Conservation (phyloP, 352 stramenopile genomes). For the Pythium dissimile region DNA sequence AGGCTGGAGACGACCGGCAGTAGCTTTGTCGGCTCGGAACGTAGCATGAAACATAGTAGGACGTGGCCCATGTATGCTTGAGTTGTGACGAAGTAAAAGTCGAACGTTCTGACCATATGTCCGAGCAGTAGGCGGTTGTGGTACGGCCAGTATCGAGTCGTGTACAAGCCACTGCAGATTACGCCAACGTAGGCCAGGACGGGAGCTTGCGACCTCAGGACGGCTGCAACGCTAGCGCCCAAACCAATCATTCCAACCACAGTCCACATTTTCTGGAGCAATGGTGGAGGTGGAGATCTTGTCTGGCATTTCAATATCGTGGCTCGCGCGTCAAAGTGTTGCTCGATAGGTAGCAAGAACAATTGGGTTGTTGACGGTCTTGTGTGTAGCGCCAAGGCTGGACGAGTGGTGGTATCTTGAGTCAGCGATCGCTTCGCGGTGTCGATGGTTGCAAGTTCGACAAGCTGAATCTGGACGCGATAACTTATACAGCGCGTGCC, state of each 20-base stretch:
- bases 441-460: not conserved
- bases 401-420: not conserved
- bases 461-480: not conserved
- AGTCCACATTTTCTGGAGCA: not conserved
- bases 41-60: slow-evolving; percentile 17
- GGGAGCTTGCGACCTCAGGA: not conserved
- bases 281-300: no score
- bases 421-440: not conserved
- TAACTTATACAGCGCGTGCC: not conserved
- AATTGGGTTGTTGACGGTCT: no score
- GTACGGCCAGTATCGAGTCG: not conserved
- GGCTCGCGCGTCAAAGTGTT: no score
- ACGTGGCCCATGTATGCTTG: slow-evolving; percentile 15
- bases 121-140: slow-evolving; percentile 2
- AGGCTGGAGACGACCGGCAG: not conserved
- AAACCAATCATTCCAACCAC: no score
- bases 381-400: not conserved
- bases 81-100: slow-evolving; percentile 26
- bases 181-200: not conserved
- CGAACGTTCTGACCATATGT: slow-evolving; percentile 15
- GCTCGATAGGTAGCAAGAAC: no score
- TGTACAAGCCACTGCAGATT: not conserved
- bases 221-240: not conserved
- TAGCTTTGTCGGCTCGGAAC: slow-evolving; percentile 3
- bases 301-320: no score